Conservation (phyloP, 108 stramenopile species). For the Pseudonitzschia pungens region DNA sequence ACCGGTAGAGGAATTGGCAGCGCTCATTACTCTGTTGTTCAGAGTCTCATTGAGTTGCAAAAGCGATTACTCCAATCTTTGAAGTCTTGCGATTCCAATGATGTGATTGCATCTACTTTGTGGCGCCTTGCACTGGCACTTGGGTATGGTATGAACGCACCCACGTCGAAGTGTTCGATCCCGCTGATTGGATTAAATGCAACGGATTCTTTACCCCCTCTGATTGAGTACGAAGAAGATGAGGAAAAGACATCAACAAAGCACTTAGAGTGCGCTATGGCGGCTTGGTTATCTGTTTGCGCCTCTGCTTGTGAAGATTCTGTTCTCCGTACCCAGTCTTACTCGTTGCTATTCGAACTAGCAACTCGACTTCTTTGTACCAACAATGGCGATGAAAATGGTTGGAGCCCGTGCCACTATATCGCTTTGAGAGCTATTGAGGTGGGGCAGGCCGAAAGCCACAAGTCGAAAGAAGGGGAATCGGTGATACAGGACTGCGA, state of each 20-base stretch:
- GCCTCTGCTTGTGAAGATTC: constrained; percentile 15
- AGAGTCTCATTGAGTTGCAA: constrained; percentile 20
- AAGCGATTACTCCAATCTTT: constrained; percentile 5
- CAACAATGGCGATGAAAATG: not conserved
- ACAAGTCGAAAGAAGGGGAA: constrained; percentile 17
- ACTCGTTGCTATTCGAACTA: constrained; percentile 11
- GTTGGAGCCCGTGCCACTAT: constrained; percentile 15
- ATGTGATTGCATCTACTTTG: constrained; percentile 11
- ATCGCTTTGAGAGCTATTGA: constrained; percentile 31
- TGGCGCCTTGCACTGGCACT: constrained; percentile 44
- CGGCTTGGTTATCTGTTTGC: constrained; percentile 49
- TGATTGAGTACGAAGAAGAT: constrained; percentile 31
- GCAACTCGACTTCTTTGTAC: constrained; percentile 6
- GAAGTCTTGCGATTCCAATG: not conserved
- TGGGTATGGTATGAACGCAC: constrained; percentile 47
- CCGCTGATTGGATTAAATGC: constrained; percentile 39
- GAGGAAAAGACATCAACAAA: constrained; percentile 7
- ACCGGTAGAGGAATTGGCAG: constrained; percentile 59
- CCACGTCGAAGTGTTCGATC: constrained; percentile 33
- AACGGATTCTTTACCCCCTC: constrained; percentile 8
- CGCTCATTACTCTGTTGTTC: constrained; percentile 53
- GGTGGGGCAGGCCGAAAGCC: constrained; percentile 9
- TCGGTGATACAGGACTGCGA: constrained; percentile 23
- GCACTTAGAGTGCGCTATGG: constrained; percentile 35
- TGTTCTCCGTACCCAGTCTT: constrained; percentile 3